These are phyloP conservation scores for Paramecium biaurelia DNA, from an alignment of 73 alveolate genomes.

Conservation along the genomic window DNA sequence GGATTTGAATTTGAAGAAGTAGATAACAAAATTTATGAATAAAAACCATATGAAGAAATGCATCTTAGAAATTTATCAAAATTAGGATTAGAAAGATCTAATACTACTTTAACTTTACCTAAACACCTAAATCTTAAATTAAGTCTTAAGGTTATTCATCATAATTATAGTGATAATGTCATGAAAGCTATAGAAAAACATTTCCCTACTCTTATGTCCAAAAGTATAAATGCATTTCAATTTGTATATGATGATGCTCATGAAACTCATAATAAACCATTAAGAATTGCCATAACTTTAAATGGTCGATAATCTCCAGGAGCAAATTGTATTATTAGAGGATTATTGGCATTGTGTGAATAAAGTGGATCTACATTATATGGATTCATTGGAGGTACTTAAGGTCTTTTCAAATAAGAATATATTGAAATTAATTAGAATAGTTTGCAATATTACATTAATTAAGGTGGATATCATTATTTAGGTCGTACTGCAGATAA, in stretches of 20 bases:
- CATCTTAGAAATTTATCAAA: constrained; percentile 1
- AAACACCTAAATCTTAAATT: not conserved
- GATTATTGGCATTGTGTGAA: constrained; percentile 60
- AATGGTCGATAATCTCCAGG: constrained; percentile 84
- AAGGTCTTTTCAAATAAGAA: constrained; percentile 67
- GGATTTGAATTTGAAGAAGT: constrained; percentile 42
- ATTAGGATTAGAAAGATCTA: constrained; percentile 5
- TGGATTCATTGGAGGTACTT: constrained; percentile 77
- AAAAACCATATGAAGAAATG: not conserved
- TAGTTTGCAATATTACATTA: constrained; percentile 66
- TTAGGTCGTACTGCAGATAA: constrained; percentile 76
- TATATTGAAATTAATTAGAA: constrained; percentile 65
- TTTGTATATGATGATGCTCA: constrained; percentile 19
- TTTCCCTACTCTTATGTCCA: not conserved
- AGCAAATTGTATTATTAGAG: constrained; percentile 79
- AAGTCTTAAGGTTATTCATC: not conserved
- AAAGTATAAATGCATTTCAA: constrained; percentile 6
- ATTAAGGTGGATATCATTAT: constrained; percentile 79
- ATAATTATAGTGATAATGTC: not conserved
- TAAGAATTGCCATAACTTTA: constrained; percentile 73
- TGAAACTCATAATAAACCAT: not conserved
- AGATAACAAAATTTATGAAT: not conserved
- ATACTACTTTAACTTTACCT: not conserved
- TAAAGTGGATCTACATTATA: constrained; percentile 45
- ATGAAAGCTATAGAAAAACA: not conserved